Conservation (phyloP, 2,329 filamentous ascomycete species). For the Periconia macrospinosa region DNA sequence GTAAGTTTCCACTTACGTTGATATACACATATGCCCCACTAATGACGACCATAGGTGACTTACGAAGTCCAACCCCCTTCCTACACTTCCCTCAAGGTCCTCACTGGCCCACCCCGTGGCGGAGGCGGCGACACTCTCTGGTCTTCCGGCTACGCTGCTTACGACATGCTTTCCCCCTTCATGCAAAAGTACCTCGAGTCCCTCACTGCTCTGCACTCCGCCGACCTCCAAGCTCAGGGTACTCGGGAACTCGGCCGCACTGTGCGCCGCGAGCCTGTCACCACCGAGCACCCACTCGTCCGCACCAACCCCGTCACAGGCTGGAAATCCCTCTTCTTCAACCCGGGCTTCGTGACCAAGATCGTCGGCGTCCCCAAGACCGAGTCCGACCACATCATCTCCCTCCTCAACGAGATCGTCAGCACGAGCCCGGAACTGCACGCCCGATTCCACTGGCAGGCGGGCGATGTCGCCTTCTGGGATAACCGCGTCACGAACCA, state of each 20-base stretch:
- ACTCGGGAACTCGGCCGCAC: constrained; percentile 54
- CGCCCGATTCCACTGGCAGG: constrained; percentile 66
- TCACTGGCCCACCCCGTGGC: constrained; percentile 56
- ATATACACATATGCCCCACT: background rate
- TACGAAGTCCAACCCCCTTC: constrained; percentile 62
- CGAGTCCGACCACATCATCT: constrained; percentile 57
- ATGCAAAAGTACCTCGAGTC: constrained; percentile 63
- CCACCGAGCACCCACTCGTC: constrained; percentile 60
- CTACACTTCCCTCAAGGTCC: constrained; percentile 59
- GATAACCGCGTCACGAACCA: constrained; percentile 64
- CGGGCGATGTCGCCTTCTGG: constrained; percentile 69
- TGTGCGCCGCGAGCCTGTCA: constrained; percentile 56
- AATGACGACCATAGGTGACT: constrained; percentile 47
- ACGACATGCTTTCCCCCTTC: constrained; percentile 57
- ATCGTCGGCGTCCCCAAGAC: constrained; percentile 62
- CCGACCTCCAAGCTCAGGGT: constrained; percentile 57
- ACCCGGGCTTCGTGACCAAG: constrained; percentile 60
- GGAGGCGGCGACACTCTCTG: constrained; percentile 61
- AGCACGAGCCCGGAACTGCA: constrained; percentile 68
- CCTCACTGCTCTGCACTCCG: constrained; percentile 60
- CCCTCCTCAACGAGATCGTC: constrained; percentile 57
- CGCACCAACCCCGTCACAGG: constrained; percentile 64
- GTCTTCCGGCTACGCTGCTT: constrained; percentile 62
- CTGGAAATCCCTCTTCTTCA: constrained; percentile 64
- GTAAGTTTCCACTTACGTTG: constrained; percentile 35